phyloP scores from a whole-genome alignment of 495 filamentous ascomycete species.

The Talaromyces stipitatus region DNA sequence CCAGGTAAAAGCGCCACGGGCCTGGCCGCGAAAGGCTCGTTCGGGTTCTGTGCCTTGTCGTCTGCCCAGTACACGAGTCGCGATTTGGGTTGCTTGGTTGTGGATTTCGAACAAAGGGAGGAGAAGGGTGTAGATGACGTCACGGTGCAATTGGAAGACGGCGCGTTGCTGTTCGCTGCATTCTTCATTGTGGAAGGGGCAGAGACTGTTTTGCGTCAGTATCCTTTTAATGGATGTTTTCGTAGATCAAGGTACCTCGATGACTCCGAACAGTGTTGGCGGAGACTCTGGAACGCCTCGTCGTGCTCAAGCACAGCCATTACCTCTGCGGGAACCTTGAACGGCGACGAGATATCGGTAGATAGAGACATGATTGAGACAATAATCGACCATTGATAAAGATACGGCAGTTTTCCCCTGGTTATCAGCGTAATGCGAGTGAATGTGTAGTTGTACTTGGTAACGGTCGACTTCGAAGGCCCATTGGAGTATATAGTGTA shows the following conservation, averaged over 20 bases:
- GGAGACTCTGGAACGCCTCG: conserved; percentile 36
- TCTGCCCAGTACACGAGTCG: conserved; percentile 36
- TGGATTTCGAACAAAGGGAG: conserved; percentile 51
- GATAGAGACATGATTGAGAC: conserved; percentile 14
- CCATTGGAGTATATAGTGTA: neutral
- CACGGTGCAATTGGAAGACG: conserved; percentile 50
- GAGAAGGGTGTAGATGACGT: conserved; percentile 52
- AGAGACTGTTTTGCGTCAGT: conserved; percentile 33
- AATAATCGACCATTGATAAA: neutral
- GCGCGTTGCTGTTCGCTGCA: conserved; percentile 34
- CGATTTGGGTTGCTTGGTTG: conserved; percentile 42
- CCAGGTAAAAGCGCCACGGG: conserved; percentile 53
- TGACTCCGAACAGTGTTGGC: conserved; percentile 29
- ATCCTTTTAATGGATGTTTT: neutral
- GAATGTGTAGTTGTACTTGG: neutral
- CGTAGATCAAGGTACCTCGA: neutral
- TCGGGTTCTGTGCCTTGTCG: conserved; percentile 46
- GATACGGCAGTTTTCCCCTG: neutral
- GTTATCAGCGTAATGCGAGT: neutral
- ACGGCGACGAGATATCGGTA: conserved; percentile 31
- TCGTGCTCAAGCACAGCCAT: conserved; percentile 29
- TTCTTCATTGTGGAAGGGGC: conserved; percentile 33
- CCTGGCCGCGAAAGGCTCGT: conserved; percentile 50
- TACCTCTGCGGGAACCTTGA: conserved; percentile 34
- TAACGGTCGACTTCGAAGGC: neutral